These are phyloP conservation scores for Cercospora zeae-maydis DNA, from an alignment of 2,329 filamentous ascomycete species.

Conservation along the genomic window DNA sequence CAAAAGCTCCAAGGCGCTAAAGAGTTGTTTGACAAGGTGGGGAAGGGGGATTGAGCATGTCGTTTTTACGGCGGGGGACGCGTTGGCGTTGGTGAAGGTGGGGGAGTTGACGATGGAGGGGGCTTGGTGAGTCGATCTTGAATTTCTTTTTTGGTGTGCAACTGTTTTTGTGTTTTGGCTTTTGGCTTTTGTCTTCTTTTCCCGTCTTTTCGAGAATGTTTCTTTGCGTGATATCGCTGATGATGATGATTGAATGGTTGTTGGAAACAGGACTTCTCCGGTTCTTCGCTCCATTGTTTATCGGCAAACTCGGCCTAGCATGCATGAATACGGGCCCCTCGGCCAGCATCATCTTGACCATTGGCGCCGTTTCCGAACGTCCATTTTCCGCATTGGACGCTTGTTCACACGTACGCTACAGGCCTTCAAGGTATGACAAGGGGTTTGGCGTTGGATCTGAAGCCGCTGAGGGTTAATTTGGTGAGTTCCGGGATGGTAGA, in stretches of 20 bases:
- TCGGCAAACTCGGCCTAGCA: conserved; percentile 49
- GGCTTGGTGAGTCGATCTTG: conserved; percentile 35
- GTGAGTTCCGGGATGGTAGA: conserved; percentile 55
- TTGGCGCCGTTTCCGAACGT: conserved; percentile 50
- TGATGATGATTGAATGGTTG: not conserved
- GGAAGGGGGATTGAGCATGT: conserved; percentile 52
- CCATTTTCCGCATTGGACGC: conserved; percentile 52
- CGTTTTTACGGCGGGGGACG: conserved; percentile 55
- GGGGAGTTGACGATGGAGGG: conserved; percentile 43
- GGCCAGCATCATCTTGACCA: conserved; percentile 56
- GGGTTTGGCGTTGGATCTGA: conserved; percentile 59
- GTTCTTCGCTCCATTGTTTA: conserved; percentile 50
- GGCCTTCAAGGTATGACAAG: conserved; percentile 54
- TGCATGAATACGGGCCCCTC: conserved; percentile 44
- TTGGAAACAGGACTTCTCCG: conserved; percentile 45
- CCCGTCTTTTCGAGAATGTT: not conserved
- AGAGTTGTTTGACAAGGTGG: conserved; percentile 43
- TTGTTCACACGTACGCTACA: conserved; percentile 49
- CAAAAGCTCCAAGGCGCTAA: conserved; percentile 48
- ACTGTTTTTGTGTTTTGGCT: no score
- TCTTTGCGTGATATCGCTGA: no score
- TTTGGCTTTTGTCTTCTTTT: no score
- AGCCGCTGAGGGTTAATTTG: conserved; percentile 61
- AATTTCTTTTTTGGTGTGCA: not conserved
- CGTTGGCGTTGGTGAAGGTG: conserved; percentile 42